Evolutionary conservation across 2,329 filamentous ascomycete genomes (phyloP).

Genomic region (Sarocladium brachiariae): DNA sequence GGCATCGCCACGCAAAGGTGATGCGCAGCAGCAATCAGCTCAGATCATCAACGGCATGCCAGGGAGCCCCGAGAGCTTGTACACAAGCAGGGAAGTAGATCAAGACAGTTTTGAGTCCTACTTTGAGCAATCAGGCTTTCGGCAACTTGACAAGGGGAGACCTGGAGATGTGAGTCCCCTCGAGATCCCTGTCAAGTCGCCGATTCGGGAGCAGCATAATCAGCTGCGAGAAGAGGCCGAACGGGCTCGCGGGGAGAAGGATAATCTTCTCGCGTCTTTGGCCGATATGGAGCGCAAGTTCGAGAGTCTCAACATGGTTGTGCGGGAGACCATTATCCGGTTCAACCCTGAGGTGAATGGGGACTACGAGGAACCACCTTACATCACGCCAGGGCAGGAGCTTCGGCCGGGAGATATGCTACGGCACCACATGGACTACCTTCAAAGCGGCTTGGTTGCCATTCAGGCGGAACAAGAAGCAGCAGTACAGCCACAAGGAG

Average conservation of each 20-base stretch:
- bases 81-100: conserved; percentile 65
- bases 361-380: conserved; percentile 38
- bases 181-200: conserved; percentile 52
- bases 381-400: conserved; percentile 17
- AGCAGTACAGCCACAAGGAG: conserved; percentile 8
- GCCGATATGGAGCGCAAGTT: conserved; percentile 58
- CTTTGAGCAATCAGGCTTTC: conserved; percentile 36
- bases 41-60: conserved; percentile 52
- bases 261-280: conserved; percentile 39
- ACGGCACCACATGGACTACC: conserved; percentile 58
- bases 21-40: conserved; percentile 28
- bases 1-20: conserved; percentile 52
- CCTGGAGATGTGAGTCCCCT: conserved; percentile 25
- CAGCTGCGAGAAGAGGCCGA: conserved; percentile 43
- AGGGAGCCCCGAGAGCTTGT: conserved; percentile 70
- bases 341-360: conserved; percentile 50
- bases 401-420: conserved; percentile 41
- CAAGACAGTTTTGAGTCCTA: conserved; percentile 61
- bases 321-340: conserved; percentile 60
- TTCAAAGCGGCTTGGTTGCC: conserved; percentile 57
- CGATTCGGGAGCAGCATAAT: conserved; percentile 45
- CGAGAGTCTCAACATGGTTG: conserved; percentile 57
- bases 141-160: conserved; percentile 51
- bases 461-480: conserved; percentile 53
- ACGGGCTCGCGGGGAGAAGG: conserved; percentile 39